These are phyloP conservation scores for Endocarpon pusillum DNA, from an alignment of 495 filamentous ascomycete genomes.

Conservation along the genomic window DNA sequence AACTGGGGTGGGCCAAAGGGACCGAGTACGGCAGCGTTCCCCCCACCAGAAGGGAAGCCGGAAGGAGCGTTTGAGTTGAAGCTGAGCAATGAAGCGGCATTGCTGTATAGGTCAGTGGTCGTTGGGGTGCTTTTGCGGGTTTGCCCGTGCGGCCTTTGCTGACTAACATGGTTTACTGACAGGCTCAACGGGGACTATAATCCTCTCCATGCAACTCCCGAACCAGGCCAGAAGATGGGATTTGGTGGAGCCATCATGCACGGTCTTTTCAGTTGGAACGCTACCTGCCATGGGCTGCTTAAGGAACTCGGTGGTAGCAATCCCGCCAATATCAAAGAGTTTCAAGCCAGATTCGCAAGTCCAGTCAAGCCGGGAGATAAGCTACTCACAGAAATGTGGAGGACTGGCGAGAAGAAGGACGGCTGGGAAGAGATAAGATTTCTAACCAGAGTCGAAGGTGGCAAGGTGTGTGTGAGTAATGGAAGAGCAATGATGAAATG, in stretches of 20 bases:
- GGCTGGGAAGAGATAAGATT: constrained; percentile 75
- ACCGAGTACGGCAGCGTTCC: constrained; percentile 54
- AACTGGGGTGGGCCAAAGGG: constrained; percentile 86
- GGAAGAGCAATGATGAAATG: constrained; percentile 64
- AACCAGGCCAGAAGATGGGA: constrained; percentile 73
- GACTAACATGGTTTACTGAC: no score
- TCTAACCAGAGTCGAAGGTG: constrained; percentile 45
- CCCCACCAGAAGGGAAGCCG: constrained; percentile 56
- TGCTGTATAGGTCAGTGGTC: constrained; percentile 46
- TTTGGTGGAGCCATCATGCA: constrained; percentile 83
- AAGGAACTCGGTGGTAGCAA: constrained; percentile 56
- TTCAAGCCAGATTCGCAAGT: constrained; percentile 73
- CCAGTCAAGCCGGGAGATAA: constrained; percentile 58
- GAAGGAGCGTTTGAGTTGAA: constrained; percentile 54
- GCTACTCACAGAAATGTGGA: constrained; percentile 32
- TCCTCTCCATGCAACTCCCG: constrained; percentile 71
- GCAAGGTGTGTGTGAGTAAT: constrained; percentile 68
- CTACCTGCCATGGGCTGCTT: constrained; percentile 57
- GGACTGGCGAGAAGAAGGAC: constrained; percentile 35
- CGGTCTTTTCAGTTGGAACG: constrained; percentile 74
- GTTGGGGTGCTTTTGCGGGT: no score
- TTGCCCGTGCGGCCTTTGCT: no score
- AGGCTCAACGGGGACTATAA: constrained; percentile 83
- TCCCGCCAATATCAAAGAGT: constrained; percentile 63
- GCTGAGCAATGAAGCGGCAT: constrained; percentile 50